Base-by-base conservation (phyloP, 345 rosid genomes). In the Lepidium sativum region DNA sequence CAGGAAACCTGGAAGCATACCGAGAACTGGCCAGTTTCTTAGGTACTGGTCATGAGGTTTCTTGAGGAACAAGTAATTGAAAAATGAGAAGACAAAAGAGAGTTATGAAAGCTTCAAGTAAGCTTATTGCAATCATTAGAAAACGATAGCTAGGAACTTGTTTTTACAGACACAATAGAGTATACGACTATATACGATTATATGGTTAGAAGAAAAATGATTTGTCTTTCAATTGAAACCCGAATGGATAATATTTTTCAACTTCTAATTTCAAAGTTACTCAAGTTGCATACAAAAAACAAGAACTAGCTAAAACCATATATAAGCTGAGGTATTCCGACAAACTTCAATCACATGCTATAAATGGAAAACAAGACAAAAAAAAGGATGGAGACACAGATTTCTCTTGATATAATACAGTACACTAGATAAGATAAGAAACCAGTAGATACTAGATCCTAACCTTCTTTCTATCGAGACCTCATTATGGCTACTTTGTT, bases 21-120 rank as follows among this genome's bases (percentile, higher is more conserved):
- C 79, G 6, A 65, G 8, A 17, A 70, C 41, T 0, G 75, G 63
- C 65, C 69, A 75, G 25, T 58, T 63, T 20, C 37, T 38, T 6
- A 49, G 48, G 13, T n/a, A 6, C 14, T 33, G 34, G 21, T 37
- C 18, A 31, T 47, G 39, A 42, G 32, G 41, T 25, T 54, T 55
- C 25, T 55, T 71, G 52, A 21, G 17, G 35, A 44, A 14, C 18
- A 44, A 44, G 9, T 5, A 32, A 31, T 6, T 6, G 14, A 56
- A n/a, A 23, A 2, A 71, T 6, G 42, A 71, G 5, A 42, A 66
- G 49, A 33, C n/a, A 63, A 43, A 59, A 0, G 8, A 70, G 9
- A 9, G 68, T 21, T 16, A 65, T 13, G 48, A 38, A 37, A 33
- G 44, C 49, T 53, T 69, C 71, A 43, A 70, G 35, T 23, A 54